Evolutionary conservation across 495 filamentous ascomycete species (phyloP).

Genomic region (Annulohypoxylon maeteangense): DNA sequence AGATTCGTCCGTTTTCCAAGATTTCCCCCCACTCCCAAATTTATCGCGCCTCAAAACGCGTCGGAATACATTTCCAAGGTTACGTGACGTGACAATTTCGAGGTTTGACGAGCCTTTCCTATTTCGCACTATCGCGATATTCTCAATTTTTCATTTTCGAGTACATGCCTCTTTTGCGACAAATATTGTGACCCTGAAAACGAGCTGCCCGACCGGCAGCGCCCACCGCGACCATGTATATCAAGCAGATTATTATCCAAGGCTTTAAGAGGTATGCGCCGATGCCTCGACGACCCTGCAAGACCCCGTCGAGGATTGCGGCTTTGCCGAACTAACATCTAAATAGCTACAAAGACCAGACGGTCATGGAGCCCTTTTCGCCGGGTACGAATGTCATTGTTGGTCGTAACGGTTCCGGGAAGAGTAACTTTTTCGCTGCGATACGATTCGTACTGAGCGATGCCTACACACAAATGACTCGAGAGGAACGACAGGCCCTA

Average conservation of each 20-base stretch:
- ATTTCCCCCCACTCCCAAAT: slow-evolving; percentile 35
- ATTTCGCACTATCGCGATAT: slow-evolving; percentile 26
- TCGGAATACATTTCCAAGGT: slow-evolving; percentile 28
- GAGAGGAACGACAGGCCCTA: slow-evolving; percentile 94
- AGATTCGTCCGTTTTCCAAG: neutral
- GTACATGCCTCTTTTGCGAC: slow-evolving; percentile 33
- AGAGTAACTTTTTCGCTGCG: slow-evolving; percentile 99
- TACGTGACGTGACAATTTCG: slow-evolving; percentile 31
- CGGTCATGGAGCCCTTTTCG: slow-evolving; percentile 97
- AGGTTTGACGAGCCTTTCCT: slow-evolving; percentile 17
- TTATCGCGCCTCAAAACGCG: slow-evolving; percentile 41
- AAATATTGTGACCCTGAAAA: slow-evolving; percentile 34
- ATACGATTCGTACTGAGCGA: slow-evolving; percentile 99
- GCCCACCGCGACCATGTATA: slow-evolving; percentile 77
- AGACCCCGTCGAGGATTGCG: neutral
- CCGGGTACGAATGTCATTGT: slow-evolving; percentile 99
- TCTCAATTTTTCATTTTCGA: slow-evolving; percentile 6
- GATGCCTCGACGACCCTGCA: slow-evolving; percentile 4
- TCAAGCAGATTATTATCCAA: slow-evolving; percentile 99
- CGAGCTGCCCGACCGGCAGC: slow-evolving; percentile 51
- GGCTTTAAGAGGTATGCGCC: slow-evolving; percentile 93
- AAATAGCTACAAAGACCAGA: slow-evolving; percentile 96
- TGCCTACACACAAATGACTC: slow-evolving; percentile 94
- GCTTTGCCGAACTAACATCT: slow-evolving; percentile 33
- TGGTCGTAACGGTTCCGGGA: slow-evolving; percentile 97